These are phyloP conservation scores for Coprinopsis sp. DNA, from an alignment of 768 basidiomycete species.

Conservation along the genomic window DNA sequence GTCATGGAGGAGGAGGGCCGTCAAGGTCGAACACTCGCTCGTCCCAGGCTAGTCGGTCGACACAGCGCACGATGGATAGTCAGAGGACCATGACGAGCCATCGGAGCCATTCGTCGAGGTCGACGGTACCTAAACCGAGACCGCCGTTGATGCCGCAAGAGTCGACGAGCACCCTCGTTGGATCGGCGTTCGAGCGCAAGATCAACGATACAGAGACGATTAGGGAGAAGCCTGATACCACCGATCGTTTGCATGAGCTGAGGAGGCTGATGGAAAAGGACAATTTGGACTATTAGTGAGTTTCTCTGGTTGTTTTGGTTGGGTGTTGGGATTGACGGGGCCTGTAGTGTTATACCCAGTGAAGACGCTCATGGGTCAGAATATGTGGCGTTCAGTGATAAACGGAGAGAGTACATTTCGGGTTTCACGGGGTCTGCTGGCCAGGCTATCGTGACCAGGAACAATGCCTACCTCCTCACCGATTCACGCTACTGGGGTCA, in stretches of 20 bases:
- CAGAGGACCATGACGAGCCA: constrained; percentile 28
- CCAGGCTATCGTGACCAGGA: constrained; percentile 48
- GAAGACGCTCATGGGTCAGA: constrained; percentile 85
- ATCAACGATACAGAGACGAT: constrained; percentile 57
- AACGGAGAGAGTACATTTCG: constrained; percentile 72
- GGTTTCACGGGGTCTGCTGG: constrained; percentile 53
- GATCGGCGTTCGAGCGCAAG: constrained; percentile 68
- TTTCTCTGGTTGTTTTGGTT: constrained; percentile 13
- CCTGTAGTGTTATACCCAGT: constrained; percentile 62
- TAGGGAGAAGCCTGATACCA: constrained; percentile 51
- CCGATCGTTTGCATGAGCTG: constrained; percentile 54
- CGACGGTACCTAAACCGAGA: constrained; percentile 32
- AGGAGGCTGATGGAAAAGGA: constrained; percentile 65
- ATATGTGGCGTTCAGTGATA: constrained; percentile 72
- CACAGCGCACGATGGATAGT: constrained; percentile 25
- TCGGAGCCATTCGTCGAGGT: constrained; percentile 23
- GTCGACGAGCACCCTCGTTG: constrained; percentile 70
- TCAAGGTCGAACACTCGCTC: constrained; percentile 21
- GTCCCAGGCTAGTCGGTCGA: constrained; percentile 32
- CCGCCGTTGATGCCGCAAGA: constrained; percentile 46
- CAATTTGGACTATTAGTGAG: constrained; percentile 72
- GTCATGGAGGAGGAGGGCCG: too few relatives aligned
- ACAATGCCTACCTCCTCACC: constrained; percentile 66
- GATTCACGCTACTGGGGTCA: constrained; percentile 86
- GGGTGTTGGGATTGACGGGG: too few relatives aligned